Conservation (phyloP, 2,329 filamentous ascomycete genomes). For the Pochonia chlamydosporia region DNA sequence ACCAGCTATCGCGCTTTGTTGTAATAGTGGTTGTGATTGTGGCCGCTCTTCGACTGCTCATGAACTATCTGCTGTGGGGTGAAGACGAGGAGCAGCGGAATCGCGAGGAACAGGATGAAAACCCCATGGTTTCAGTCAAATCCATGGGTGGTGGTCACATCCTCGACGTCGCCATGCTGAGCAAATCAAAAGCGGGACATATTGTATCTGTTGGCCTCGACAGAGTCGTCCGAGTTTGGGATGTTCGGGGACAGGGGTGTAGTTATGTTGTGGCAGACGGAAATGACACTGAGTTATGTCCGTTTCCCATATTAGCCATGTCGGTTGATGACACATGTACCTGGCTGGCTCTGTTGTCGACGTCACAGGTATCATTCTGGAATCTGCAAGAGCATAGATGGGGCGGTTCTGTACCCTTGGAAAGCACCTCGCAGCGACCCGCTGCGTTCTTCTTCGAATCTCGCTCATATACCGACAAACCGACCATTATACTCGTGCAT, state of each 20-base stretch:
- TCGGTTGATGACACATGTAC: conserved; percentile 59
- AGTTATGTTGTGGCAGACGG: conserved; percentile 37
- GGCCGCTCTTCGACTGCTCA: conserved; percentile 61
- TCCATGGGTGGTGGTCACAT: conserved; percentile 58
- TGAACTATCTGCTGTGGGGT: conserved; percentile 69
- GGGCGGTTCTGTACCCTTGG: conserved; percentile 47
- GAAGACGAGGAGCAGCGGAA: conserved; percentile 43
- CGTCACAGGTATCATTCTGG: conserved; percentile 52
- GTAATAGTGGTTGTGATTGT: conserved; percentile 58
- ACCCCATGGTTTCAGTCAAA: conserved; percentile 50
- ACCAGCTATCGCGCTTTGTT: conserved; percentile 53
- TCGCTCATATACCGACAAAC: conserved; percentile 27
- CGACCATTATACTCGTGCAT: conserved; percentile 55
- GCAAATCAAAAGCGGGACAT: conserved; percentile 56
- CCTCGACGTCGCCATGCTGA: conserved; percentile 63
- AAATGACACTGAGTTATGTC: conserved; percentile 33
- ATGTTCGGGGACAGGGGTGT: conserved; percentile 40
- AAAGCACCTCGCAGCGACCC: conserved; percentile 46
- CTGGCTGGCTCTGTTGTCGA: conserved; percentile 62
- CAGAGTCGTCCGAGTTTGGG: conserved; percentile 61
- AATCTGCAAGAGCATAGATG: conserved; percentile 52
- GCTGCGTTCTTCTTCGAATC: conserved; percentile 59
- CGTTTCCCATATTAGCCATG: conserved; percentile 56
- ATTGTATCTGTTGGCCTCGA: conserved; percentile 68
- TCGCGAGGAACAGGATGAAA: conserved; percentile 38